Evolutionary conservation across 345 rosid genomes (phyloP).

Genomic region (Citrus medica): DNA sequence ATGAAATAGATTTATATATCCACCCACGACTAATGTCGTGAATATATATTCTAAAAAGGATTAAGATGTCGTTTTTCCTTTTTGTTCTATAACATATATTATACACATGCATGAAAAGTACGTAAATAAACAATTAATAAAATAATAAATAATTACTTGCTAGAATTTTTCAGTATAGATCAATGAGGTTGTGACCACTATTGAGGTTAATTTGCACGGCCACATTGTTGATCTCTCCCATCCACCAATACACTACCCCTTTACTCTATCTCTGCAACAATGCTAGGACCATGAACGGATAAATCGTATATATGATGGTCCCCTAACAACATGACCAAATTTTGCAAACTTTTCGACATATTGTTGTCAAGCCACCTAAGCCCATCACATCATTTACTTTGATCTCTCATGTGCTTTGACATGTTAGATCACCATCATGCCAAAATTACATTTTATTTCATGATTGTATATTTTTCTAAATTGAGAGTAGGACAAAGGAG

Average conservation of each 20-base stretch:
- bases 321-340: constrained; percentile 20
- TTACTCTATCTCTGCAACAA: not conserved
- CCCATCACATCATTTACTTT: constrained; percentile 26
- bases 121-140: not conserved
- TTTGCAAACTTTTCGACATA: constrained; percentile 8
- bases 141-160: too few relatives aligned
- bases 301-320: constrained; percentile 24
- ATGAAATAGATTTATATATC: too few relatives aligned
- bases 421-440: constrained; percentile 35
- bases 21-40: too few relatives aligned
- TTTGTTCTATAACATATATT: too few relatives aligned
- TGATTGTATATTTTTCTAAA: not conserved
- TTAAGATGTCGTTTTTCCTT: too few relatives aligned
- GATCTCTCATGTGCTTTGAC: constrained; percentile 30
- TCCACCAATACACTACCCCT: not conserved
- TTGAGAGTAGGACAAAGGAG: not conserved
- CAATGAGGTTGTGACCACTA: not conserved
- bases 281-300: constrained; percentile 10
- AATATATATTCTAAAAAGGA: too few relatives aligned
- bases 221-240: not conserved
- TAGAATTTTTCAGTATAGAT: not conserved
- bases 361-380: constrained; percentile 41
- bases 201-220: too few relatives aligned
- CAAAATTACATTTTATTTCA: not conserved
- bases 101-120: too few relatives aligned